Percentiles rank a stretch among this genome's conserved stretches.
phyloP scores from a whole-genome alignment of 75 land plant genomes.

The Gnetum montanum region DNA sequence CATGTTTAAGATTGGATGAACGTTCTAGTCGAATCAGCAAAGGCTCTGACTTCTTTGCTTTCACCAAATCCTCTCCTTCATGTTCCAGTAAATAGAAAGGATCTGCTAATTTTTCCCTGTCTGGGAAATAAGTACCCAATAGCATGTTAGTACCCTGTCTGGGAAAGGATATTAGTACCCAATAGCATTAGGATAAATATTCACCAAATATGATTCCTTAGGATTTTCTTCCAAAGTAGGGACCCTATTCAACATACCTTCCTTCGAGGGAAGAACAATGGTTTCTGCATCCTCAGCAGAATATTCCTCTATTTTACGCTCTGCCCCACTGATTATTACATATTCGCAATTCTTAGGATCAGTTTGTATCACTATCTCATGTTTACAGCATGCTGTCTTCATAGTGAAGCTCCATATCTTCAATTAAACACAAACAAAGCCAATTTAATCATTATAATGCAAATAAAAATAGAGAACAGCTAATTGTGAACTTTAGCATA shows the following conservation, averaged over 20 bases:
- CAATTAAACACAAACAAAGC: constrained; percentile 2
- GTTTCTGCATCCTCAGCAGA: constrained; percentile 94
- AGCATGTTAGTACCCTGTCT: not conserved
- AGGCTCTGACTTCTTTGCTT: constrained; percentile 88
- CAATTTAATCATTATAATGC: too few species aligned
- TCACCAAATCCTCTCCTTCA: constrained; percentile 69
- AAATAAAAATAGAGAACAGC: too few species aligned
- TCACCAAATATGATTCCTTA: not conserved
- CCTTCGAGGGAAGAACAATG: constrained; percentile 65
- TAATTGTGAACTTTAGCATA: too few species aligned
- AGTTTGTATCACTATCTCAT: constrained; percentile 91
- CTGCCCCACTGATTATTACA: constrained; percentile 90
- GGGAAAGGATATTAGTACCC: too few species aligned
- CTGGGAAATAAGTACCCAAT: constrained; percentile 46
- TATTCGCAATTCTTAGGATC: constrained; percentile 93
- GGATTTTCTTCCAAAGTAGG: not conserved
- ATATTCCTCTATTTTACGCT: constrained; percentile 69
- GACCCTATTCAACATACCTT: too few species aligned
- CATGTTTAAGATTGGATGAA: constrained; percentile 66
- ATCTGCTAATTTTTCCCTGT: constrained; percentile 80
- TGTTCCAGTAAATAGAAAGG: constrained; percentile 95
- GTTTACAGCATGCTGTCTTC: constrained; percentile 96
- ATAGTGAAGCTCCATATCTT: constrained; percentile 99
- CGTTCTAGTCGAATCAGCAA: constrained; percentile 67
- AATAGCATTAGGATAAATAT: too few species aligned